These are phyloP conservation scores for Leccinum truebloodii DNA, from an alignment of 768 basidiomycete species.

Conservation along the genomic window DNA sequence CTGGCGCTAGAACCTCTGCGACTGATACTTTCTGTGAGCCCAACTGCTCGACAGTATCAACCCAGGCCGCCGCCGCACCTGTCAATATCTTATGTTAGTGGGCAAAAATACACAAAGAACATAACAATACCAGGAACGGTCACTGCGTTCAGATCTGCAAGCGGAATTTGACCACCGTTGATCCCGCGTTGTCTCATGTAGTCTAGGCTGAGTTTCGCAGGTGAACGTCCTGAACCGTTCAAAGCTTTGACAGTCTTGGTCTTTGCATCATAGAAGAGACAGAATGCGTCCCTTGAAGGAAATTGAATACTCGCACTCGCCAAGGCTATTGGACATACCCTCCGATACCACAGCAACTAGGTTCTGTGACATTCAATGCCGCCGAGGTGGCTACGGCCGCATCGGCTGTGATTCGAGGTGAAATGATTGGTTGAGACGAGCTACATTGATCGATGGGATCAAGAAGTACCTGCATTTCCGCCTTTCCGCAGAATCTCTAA, in stretches of 20 bases:
- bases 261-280: slow-evolving; percentile 87
- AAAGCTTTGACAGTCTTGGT: slow-evolving; percentile 82
- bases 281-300: slow-evolving; percentile 75
- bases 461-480: slow-evolving; percentile 82
- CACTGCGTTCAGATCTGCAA: slow-evolving; percentile 85
- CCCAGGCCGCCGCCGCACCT: slow-evolving; percentile 96
- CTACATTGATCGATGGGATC: neutral
- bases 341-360: slow-evolving; percentile 88
- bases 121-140: slow-evolving; percentile 67
- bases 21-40: slow-evolving; percentile 68
- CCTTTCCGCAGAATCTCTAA: slow-evolving; percentile 89
- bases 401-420: slow-evolving; percentile 56
- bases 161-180: slow-evolving; percentile 66
- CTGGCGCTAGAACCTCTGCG: slow-evolving; percentile 81
- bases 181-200: slow-evolving; percentile 71
- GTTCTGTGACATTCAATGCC: slow-evolving; percentile 91
- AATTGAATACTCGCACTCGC: slow-evolving; percentile 13
- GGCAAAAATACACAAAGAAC: neutral
- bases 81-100: slow-evolving; percentile 21
- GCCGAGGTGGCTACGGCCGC: slow-evolving; percentile 93
- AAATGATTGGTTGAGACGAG: neutral
- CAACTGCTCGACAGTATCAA: slow-evolving; percentile 81
- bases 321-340: slow-evolving; percentile 49
- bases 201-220: slow-evolving; percentile 75
- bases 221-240: slow-evolving; percentile 91